phyloP scores from a whole-genome alignment of 1,284 basidiomycete genomes.

The Limonomyces culmigenus region DNA sequence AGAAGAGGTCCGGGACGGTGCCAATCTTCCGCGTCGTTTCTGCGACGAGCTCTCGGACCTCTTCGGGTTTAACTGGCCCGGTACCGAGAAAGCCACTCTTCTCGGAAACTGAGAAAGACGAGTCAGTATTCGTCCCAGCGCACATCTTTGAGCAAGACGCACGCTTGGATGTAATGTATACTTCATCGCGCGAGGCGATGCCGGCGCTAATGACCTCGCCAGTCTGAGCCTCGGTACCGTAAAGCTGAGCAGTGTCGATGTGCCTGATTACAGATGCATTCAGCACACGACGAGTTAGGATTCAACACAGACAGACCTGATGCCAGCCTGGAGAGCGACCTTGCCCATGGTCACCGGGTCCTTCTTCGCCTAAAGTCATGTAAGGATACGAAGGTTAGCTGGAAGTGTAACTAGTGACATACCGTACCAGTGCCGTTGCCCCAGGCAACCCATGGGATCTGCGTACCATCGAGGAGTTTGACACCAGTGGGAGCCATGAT shows the following conservation, averaged over 20 bases:
- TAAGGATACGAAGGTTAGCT: neutral
- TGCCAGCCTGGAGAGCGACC: conserved; percentile 19
- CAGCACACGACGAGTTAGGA: no score
- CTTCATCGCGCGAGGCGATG: conserved; percentile 12
- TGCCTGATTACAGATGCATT: no score
- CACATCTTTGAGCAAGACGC: no score
- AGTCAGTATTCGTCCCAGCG: neutral
- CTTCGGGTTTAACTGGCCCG: conserved; percentile 9
- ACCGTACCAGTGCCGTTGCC: conserved; percentile 19
- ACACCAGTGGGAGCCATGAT: conserved; percentile 1
- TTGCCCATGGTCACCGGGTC: conserved; percentile 18
- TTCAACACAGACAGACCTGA: conserved; percentile 26
- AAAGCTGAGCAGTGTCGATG: conserved; percentile 25
- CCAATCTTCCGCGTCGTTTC: conserved; percentile 22
- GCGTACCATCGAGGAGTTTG: neutral
- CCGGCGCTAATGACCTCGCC: conserved; percentile 15
- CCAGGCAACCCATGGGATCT: conserved; percentile 21
- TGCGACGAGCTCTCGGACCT: conserved; percentile 15
- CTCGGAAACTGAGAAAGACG: conserved; percentile 6
- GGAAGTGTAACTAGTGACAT: neutral
- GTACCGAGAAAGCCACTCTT: conserved; percentile 1
- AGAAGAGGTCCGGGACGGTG: conserved; percentile 26
- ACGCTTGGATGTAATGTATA: conserved; percentile 22
- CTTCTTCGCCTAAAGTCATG: conserved; percentile 12
- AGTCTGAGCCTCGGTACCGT: conserved; percentile 19